Conservation (phyloP, 2,329 filamentous ascomycete genomes). For the Atkinsonella hypoxylon region DNA sequence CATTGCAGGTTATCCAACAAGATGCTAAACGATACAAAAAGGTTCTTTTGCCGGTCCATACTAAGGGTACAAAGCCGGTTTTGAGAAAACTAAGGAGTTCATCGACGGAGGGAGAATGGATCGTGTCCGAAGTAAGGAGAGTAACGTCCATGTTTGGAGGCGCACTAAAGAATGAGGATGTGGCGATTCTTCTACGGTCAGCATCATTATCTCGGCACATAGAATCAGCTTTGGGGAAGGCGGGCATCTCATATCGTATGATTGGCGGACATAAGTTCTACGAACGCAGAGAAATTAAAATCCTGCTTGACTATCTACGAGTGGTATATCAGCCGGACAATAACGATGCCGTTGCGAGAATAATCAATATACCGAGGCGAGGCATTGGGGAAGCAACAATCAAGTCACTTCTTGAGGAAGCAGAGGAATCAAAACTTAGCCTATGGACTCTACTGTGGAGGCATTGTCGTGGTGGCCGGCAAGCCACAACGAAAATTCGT, state of each 20-base stretch:
- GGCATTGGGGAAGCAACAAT: constrained; percentile 72
- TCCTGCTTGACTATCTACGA: constrained; percentile 76
- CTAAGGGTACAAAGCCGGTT: constrained; percentile 67
- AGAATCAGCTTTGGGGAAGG: constrained; percentile 68
- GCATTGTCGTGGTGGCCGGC: constrained; percentile 38
- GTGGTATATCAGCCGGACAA: constrained; percentile 76
- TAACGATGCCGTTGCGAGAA: constrained; percentile 71
- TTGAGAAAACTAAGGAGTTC: constrained; percentile 62
- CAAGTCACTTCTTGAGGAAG: constrained; percentile 62
- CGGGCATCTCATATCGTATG: constrained; percentile 83
- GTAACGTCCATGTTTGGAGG: constrained; percentile 57
- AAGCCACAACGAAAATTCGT: constrained; percentile 35
- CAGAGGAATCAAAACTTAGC: constrained; percentile 54
- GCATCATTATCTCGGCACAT: constrained; percentile 75
- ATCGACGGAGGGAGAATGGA: constrained; percentile 71
- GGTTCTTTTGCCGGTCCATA: constrained; percentile 66
- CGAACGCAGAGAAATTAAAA: constrained; percentile 79
- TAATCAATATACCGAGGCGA: constrained; percentile 75
- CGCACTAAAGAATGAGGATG: constrained; percentile 62
- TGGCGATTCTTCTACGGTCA: constrained; percentile 79
- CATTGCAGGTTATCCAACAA: constrained; percentile 81
- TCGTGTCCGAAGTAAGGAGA: constrained; percentile 71
- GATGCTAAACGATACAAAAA: constrained; percentile 74
- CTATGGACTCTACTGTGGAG: constrained; percentile 62
- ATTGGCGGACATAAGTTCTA: constrained; percentile 85